A percentile compares a stretch with the other conserved stretches of the same genome.
Evolutionary conservation across 768 basidiomycete genomes (phyloP).

Genomic region (Boletus huronensis): DNA sequence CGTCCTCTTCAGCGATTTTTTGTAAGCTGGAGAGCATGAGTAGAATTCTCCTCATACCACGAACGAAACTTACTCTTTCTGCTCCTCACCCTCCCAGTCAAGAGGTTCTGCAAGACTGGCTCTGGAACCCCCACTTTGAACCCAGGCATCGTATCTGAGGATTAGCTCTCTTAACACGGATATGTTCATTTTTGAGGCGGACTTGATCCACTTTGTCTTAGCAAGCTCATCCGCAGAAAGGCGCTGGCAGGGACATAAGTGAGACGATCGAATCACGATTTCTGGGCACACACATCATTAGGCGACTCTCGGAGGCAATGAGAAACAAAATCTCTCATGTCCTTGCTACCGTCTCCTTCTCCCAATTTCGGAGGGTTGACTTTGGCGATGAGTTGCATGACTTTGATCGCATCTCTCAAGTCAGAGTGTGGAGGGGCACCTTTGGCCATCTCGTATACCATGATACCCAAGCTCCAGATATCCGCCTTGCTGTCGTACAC

Average conservation of each 20-base stretch:
- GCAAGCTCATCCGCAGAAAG: slow-evolving; percentile 83
- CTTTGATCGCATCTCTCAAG: slow-evolving; percentile 73
- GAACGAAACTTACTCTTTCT: slow-evolving; percentile 41
- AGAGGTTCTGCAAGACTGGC: slow-evolving; percentile 72
- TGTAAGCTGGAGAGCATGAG: slow-evolving; percentile 20
- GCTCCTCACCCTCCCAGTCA: slow-evolving; percentile 70
- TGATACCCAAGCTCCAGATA: slow-evolving; percentile 96
- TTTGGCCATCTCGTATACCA: slow-evolving; percentile 93
- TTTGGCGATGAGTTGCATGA: slow-evolving; percentile 86
- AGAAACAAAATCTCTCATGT: slow-evolving; percentile 85
- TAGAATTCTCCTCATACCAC: not conserved
- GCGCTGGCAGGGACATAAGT: slow-evolving; percentile 48
- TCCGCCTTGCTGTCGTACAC: slow-evolving; percentile 97
- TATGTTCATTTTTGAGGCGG: slow-evolving; percentile 60
- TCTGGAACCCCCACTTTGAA: slow-evolving; percentile 62
- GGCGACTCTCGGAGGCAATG: slow-evolving; percentile 81
- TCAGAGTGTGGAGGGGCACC: slow-evolving; percentile 94
- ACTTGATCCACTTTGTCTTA: slow-evolving; percentile 90
- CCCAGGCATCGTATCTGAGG: slow-evolving; percentile 71
- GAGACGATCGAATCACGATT: not conserved
- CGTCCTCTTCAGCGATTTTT: slow-evolving; percentile 22
- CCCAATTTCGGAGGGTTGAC: slow-evolving; percentile 76
- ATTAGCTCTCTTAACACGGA: slow-evolving; percentile 78
- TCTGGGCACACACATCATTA: slow-evolving; percentile 52
- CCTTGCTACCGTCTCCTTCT: slow-evolving; percentile 76